Percentiles rank a stretch among this genome's conserved stretches.
Conservation (phyloP, 2,329 filamentous ascomycete species). For the Monosporascus sp. region DNA sequence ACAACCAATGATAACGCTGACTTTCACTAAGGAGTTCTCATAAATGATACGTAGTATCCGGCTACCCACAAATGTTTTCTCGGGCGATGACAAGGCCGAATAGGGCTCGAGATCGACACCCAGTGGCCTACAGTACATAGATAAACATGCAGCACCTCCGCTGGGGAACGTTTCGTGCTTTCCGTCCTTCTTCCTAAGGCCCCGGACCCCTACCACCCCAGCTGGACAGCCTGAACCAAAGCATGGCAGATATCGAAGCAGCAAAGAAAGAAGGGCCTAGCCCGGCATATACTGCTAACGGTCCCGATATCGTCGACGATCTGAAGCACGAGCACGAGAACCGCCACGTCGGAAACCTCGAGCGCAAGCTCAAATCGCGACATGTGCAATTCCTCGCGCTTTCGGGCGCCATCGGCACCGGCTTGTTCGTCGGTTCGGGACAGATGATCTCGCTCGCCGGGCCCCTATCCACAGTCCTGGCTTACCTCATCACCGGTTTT, state of each 20-base stretch:
- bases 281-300: constrained; percentile 7
- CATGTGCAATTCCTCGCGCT: constrained; percentile 38
- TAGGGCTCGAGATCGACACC: neutral
- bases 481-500: constrained; percentile 37
- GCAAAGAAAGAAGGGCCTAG: constrained; percentile 6
- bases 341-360: constrained; percentile 29
- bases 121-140: neutral
- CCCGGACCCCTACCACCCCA: too few species aligned
- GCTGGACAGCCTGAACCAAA: too few species aligned
- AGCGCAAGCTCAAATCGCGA: constrained; percentile 33
- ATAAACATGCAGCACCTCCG: neutral
- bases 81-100: neutral
- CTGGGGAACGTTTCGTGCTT: too few species aligned
- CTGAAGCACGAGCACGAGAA: constrained; percentile 20
- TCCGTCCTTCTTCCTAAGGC: too few species aligned
- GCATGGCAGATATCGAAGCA: constrained; percentile 19
- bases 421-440: constrained; percentile 38
- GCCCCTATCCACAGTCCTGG: constrained; percentile 35
- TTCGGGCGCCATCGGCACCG: constrained; percentile 37
- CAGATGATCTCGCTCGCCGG: constrained; percentile 37
- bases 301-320: constrained; percentile 12
- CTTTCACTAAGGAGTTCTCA: neutral
- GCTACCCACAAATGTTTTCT: neutral
- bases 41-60: neutral
- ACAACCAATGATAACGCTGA: neutral